Evolutionary conservation across 140 eudicot genomes (phyloP).

Genomic region (Stevia rebaudiana): DNA sequence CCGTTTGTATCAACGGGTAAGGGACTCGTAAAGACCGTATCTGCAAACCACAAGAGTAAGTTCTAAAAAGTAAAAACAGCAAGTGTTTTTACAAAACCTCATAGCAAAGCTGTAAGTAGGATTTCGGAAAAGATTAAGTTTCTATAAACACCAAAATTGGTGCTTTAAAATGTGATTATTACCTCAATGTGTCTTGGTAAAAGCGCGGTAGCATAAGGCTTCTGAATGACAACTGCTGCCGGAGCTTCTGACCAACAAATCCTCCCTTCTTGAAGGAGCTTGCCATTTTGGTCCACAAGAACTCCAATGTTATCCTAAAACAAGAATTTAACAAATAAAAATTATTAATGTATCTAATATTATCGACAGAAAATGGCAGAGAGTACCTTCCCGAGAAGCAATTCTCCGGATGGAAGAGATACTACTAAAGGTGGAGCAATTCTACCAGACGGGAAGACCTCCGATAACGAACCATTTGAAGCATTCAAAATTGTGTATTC

Average conservation of each 20-base stretch:
- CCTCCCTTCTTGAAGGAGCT: conserved; percentile 93
- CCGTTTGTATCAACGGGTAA: conserved; percentile 89
- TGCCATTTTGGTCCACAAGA: conserved; percentile 93
- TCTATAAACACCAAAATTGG: background rate
- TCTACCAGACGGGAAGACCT: conserved; percentile 95
- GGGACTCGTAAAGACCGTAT: conserved; percentile 91
- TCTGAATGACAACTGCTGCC: conserved; percentile 58
- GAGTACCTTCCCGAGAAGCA: conserved; percentile 92
- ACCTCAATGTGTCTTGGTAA: conserved; percentile 97
- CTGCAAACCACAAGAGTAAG: conserved; percentile 42
- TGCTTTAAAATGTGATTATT: background rate
- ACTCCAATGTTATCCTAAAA: conserved; percentile 92
- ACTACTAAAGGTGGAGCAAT: conserved; percentile 92
- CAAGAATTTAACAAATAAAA: conserved; percentile 6
- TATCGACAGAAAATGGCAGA: background rate
- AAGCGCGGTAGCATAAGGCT: conserved; percentile 86
- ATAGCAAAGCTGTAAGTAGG: no score
- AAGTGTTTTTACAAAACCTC: no score
- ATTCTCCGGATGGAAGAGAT: conserved; percentile 93
- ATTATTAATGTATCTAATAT: no score
- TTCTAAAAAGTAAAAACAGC: background rate
- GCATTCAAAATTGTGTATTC: conserved; percentile 81
- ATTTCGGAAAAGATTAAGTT: no score
- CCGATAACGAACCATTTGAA: conserved; percentile 70
- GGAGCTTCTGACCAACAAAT: conserved; percentile 99